Base-by-base conservation (phyloP, 441 rosid genomes). In the Gossypium schwendimanii region DNA sequence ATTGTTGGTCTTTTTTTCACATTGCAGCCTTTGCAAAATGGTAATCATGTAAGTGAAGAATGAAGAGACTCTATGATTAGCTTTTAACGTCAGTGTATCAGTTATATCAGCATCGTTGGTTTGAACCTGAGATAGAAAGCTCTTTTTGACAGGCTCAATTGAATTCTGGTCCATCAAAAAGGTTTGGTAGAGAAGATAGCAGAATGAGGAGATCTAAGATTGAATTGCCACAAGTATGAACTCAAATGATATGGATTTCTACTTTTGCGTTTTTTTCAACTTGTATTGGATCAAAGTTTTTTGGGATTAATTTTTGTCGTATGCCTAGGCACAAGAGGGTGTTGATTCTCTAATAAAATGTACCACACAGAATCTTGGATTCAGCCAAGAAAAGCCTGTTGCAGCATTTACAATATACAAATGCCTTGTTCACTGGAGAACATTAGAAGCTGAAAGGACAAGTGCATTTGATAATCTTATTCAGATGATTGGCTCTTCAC, bases 381-480 rank as follows among this genome's bases (percentile, higher is more conserved):
- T 89, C 77, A 84, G 86, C 78, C 84, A 85, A 57, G 97, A 88
- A 68, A 87, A 85, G 76, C 97, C 99, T 65, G 87, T 90, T 54
- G 97, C 94, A 63, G 94, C 97, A 69, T 72, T 89, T 81, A 93
- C 97, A 23, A 83, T 93, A 58, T 93, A 96, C 79, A 93, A 82
- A 87, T 90, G 98, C 82, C 96, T 96, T 76, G 76, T 90, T 64
- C 88, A 88, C 65, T 96, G 99, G 98, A 90, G 78, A 87, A 76
- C 85, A 74, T 87, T 96, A 73, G 98, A 93, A 81, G 91, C 91
- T 53, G 98, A 93, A 72, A 96, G 82, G 82, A 93, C 99, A 71
- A 93, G 89, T 70, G 84, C 90, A 70, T 96, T 96, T 83, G 98
- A 96, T 80, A 91, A 89, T 55, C 92, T 96, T 73, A 92, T 96